Evolutionary conservation across 2,329 filamentous ascomycete genomes (phyloP), one percentile per base, ranked within the genome.

Genomic region (Chaetomiaceae sp.): DNA sequence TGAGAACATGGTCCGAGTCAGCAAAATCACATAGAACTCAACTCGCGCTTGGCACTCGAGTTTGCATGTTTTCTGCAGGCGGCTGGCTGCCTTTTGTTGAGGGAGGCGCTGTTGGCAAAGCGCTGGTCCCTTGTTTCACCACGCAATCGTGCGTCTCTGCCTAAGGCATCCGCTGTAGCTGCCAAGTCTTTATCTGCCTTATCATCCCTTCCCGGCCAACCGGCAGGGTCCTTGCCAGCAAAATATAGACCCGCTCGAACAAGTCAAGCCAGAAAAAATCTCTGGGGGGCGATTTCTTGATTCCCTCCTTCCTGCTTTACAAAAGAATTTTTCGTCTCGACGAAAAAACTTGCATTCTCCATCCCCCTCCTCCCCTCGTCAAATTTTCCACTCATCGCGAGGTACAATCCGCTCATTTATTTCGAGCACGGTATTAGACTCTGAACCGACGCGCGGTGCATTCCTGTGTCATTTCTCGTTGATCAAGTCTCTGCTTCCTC

Each of bases 401-500:
- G 51, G 52, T 58, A 44, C 56, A 49, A 44, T 61, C 59, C 62
- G 55, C 53, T 60, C 58, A 54, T 58, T 62, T 54, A 42, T 58
- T 58, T 53, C 42, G 33, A 44, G 45, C 38, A 29, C 42, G 50
- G 20, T 45, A 43, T 44, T 29, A 23, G 30, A 36, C n/a, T 20
- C 38, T 36, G 16, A 50, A 37, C 27, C 16, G n/a, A 51, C 34
- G 23, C 29, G 53, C 50, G 33, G 44, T 51, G 32, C 44, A 32
- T 38, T 36, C 32, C 30, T 54, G 43, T 37, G 48, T 48, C 49
- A 45, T 45, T 56, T 48, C 33, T 44, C 32, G 36, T 13, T 41
- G 18, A 41, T 41, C 44, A 18, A n/a, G 29, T 16, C 30, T 30
- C 20, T 32, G 21, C 25, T n/a, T 25, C 20, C 20, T 42, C 44